Conservation (phyloP, 306 rosid genomes). For the Delonix regia region DNA sequence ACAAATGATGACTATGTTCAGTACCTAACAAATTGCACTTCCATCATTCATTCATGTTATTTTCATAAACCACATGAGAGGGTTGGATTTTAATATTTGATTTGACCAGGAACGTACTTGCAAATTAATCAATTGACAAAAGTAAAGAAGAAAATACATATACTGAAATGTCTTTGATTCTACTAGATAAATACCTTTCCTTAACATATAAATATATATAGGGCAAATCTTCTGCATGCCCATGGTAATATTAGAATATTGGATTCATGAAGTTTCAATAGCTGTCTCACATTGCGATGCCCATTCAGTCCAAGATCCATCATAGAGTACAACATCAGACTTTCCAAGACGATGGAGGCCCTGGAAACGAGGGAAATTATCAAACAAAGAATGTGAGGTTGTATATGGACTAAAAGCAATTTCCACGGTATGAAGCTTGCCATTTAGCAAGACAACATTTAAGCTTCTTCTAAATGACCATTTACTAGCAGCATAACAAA, state of each 20-base stretch:
- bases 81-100: not conserved
- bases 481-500: too few relatives aligned
- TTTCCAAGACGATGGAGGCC: constrained; percentile 92
- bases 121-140: constrained; percentile 27
- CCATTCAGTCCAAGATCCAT: constrained; percentile 99
- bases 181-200: too few relatives aligned
- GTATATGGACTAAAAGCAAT: too few relatives aligned
- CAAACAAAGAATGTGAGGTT: not conserved
- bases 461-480: too few relatives aligned
- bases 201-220: not conserved
- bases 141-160: constrained; percentile 3
- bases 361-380: constrained; percentile 38
- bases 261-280: constrained; percentile 43
- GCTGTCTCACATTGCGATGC: constrained; percentile 76
- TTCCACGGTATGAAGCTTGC: not conserved
- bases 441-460: too few relatives aligned
- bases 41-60: constrained; percentile 1
- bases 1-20: not conserved
- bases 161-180: not conserved
- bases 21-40: not conserved
- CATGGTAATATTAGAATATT: not conserved
- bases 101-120: constrained; percentile 17
- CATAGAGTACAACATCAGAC: constrained; percentile 74
- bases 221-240: not conserved
- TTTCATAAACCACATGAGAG: constrained; percentile 17